Base-by-base conservation (phyloP, 495 filamentous ascomycete genomes). In the Penicillium malachiteum region DNA sequence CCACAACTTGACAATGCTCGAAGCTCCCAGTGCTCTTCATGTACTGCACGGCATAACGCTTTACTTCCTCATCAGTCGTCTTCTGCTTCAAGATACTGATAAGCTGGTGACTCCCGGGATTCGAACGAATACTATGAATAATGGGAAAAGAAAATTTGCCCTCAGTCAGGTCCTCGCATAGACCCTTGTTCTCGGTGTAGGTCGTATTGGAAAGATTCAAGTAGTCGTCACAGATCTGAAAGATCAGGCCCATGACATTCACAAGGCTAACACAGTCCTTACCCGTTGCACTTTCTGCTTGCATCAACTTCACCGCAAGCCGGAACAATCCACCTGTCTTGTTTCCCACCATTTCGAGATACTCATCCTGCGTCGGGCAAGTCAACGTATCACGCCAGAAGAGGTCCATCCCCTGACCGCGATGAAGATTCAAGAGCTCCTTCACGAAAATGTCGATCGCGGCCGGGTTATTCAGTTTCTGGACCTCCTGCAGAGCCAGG, bases 121-220 rank as follows among this genome's bases (percentile, higher is more conserved):
- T 82, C 33, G 86, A 76, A 58, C 92, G 89, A 58, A 98, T 95
- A 68, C 88, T 87, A 72, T 98, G 93, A 56, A 98, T 97, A 62
- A 98, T 89, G 6, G 93, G 93, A 67, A 96, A 97, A 26, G 88
- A 92, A 77, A 97, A 98, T 81, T 98, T 98, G 40, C 94, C 94
- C 75, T 98, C 94, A 0, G 93, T 97, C 57, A 98, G 73, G 69
- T 98, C 94, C 77, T 98, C 94, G 70, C 90, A 96, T 57, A 96
- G 84, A 52, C 94, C 95, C 77, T 97, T 98, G 62, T 94, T 93
- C 45, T 85, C 75, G 45, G 88, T 85, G 74, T 97, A 97, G 56
- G 84, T 79, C 13, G 77, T 73, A 54, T 63, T 73, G 35, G 75
- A 87, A 16, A 98, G 83, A 68, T 98, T 98, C 56, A 90, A 81